Conservation (phyloP, 768 basidiomycete genomes). For the Cystofilobasidium macerans region DNA sequence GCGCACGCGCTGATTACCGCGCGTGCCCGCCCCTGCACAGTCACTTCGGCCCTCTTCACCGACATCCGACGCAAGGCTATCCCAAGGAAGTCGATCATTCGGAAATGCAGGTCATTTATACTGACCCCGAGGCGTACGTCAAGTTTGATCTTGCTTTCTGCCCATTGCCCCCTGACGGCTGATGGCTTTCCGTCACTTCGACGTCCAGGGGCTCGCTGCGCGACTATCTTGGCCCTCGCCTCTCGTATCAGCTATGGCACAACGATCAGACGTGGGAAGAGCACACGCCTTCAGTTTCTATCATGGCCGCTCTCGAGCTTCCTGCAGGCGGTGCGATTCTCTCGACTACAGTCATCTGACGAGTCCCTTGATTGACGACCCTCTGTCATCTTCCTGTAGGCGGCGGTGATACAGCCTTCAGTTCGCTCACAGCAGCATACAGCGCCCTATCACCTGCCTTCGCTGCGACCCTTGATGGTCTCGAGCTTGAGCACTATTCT, state of each 20-base stretch:
- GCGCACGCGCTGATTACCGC: neutral
- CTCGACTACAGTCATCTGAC: no score
- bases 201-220: neutral
- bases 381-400: neutral
- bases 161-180: no score
- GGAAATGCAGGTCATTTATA: slow-evolving; percentile 1
- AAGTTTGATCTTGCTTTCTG: no score
- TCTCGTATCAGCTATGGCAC: neutral
- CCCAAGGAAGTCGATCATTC: neutral
- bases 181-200: no score
- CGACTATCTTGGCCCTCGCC: neutral
- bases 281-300: neutral
- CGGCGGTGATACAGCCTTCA: neutral
- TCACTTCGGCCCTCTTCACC: neutral
- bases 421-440: neutral
- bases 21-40: neutral
- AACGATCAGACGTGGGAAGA: neutral
- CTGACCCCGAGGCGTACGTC: neutral
- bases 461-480: neutral
- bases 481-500: slow-evolving; percentile 1
- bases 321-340: neutral
- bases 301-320: neutral
- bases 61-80: neutral
- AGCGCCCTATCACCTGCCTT: neutral
- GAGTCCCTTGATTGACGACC: no score